These are phyloP conservation scores for Begonia masoniana DNA, from an alignment of 306 rosid species.

Conservation along the genomic window DNA sequence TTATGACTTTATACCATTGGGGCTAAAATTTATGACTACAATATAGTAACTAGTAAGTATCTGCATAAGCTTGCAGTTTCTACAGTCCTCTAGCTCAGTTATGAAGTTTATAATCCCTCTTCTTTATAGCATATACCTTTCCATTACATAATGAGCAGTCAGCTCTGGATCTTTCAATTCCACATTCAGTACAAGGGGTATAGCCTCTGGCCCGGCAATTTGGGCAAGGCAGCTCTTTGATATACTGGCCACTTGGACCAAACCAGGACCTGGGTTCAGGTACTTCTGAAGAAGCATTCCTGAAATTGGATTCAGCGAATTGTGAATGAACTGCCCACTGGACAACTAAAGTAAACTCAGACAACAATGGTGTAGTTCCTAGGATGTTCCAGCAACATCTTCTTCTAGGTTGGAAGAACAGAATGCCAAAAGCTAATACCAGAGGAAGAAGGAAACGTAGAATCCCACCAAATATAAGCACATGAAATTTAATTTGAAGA, in stretches of 20 bases:
- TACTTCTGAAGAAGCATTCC: conserved; percentile 32
- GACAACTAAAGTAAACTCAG: not conserved
- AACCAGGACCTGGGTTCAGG: conserved; percentile 69
- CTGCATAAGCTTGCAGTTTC: too few relatives aligned
- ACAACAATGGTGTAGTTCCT: too few relatives aligned
- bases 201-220: conserved; percentile 96
- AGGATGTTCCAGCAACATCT: not conserved
- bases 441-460: not conserved
- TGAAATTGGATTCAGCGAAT: conserved; percentile 13
- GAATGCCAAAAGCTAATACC: not conserved
- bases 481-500: not conserved
- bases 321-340: not conserved
- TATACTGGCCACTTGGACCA: conserved; percentile 88
- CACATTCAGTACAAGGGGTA: conserved; percentile 80
- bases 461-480: not conserved
- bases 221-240: conserved; percentile 87
- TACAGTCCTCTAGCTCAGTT: too few relatives aligned
- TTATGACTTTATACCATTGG: too few relatives aligned
- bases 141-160: conserved; percentile 74
- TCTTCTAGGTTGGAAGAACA: not conserved
- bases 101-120: too few relatives aligned
- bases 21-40: too few relatives aligned
- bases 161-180: conserved; percentile 79
- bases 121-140: conserved; percentile 33
- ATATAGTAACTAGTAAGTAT: too few relatives aligned